Percentiles rank a stretch among this genome's conserved stretches.
These are phyloP conservation scores for Pholiota microspora DNA, from an alignment of 768 basidiomycete species.

Conservation along the genomic window DNA sequence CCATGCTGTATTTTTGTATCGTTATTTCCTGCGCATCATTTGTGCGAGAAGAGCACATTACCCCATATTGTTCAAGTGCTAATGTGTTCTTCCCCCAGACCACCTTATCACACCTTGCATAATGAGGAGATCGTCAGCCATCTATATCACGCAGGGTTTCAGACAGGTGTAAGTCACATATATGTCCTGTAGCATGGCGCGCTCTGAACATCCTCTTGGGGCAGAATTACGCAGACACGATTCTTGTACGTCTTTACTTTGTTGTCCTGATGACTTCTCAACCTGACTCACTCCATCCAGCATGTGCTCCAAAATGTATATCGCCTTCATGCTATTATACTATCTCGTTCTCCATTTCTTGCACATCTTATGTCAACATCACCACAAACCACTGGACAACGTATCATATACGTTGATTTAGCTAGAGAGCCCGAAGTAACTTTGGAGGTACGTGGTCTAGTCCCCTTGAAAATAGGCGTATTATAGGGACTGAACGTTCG, in stretches of 20 bases:
- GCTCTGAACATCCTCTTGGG: conserved; percentile 12
- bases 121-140: conserved; percentile 78
- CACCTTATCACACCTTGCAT: conserved; percentile 61
- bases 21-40: background rate
- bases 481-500: conserved; percentile 12
- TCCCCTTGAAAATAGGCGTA: conserved; percentile 8
- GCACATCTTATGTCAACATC: conserved; percentile 86
- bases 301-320: conserved; percentile 75
- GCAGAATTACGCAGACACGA: conserved; percentile 81
- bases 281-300: conserved; percentile 31
- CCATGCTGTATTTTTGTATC: background rate
- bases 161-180: conserved; percentile 65
- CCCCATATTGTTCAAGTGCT: background rate
- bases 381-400: conserved; percentile 61
- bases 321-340: conserved; percentile 79
- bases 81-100: conserved; percentile 22
- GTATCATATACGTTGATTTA: conserved; percentile 71
- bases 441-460: conserved; percentile 61
- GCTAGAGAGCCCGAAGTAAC: conserved; percentile 82
- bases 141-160: conserved; percentile 77
- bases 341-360: conserved; percentile 85
- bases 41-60: background rate
- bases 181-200: conserved; percentile 2
- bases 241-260: conserved; percentile 52
- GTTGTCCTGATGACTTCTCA: conserved; percentile 4